phyloP scores from a whole-genome alignment of 2,329 filamentous ascomycete genomes.

The Aspergillus terreus region DNA sequence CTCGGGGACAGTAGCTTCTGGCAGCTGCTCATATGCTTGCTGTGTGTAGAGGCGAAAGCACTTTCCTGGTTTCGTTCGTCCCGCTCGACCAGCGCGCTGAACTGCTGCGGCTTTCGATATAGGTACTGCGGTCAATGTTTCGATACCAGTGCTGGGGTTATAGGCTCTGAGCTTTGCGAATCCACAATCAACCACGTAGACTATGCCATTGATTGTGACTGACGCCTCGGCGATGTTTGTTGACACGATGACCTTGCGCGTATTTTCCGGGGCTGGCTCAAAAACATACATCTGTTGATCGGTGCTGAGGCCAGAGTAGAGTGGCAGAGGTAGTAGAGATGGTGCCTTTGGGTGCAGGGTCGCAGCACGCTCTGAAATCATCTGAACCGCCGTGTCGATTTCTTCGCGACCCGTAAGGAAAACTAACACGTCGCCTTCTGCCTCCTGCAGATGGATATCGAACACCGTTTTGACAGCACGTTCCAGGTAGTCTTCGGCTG shows the following conservation, averaged over 20 bases:
- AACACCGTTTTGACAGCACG: constrained; percentile 78
- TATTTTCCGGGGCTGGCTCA: constrained; percentile 74
- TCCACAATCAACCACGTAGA: constrained; percentile 85
- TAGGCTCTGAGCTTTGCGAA: constrained; percentile 88
- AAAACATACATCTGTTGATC: constrained; percentile 97
- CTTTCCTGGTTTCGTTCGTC: constrained; percentile 84
- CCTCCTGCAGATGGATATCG: constrained; percentile 78
- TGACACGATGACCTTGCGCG: constrained; percentile 84
- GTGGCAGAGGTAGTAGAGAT: constrained; percentile 66
- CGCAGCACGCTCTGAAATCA: constrained; percentile 68
- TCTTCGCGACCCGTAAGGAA: constrained; percentile 93
- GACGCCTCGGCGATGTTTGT: constrained; percentile 97
- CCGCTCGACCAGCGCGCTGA: constrained; percentile 85
- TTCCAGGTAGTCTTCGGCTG: constrained; percentile 83
- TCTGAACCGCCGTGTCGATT: constrained; percentile 78
- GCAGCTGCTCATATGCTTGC: constrained; percentile 61
- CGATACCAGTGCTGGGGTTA: constrained; percentile 79
- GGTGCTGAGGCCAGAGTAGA: constrained; percentile 84
- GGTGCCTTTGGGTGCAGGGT: constrained; percentile 59
- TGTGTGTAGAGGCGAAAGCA: constrained; percentile 93
- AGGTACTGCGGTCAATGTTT: constrained; percentile 75
- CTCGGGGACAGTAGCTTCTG: constrained; percentile 76
- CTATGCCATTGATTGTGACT: constrained; percentile 87
- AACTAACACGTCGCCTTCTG: constrained; percentile 80
- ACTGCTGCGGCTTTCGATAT: constrained; percentile 90